Evolutionary conservation across 2,329 filamentous ascomycete genomes (phyloP), one percentile per base, ranked within the genome.

Genomic region (Cordyceps cicadae): DNA sequence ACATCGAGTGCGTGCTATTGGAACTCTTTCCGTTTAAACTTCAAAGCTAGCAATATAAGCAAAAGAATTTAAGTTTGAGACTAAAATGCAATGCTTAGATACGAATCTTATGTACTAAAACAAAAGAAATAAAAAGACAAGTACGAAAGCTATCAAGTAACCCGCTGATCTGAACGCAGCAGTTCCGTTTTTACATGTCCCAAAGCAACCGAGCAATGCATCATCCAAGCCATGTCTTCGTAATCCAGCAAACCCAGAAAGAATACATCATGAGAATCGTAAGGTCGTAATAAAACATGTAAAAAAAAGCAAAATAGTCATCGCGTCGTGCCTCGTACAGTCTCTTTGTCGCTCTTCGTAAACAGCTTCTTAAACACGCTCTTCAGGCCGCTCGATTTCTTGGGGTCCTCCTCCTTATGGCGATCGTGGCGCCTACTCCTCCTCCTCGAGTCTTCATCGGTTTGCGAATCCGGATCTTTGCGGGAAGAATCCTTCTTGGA

Each of bases 351-450:
- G 66, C 56, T 62, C 54, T 64, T 62, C 21, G 65, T 62, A 60
- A 71, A 71, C 54, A 71, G 57, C 63, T 68, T 70, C 68, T 71
- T 71, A 60, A 71, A 68, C 45, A 67, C 68, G 37, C 64, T 66
- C 64, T 69, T 71, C 56, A 71, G 66, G 32, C 69, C 68, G 41
- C 66, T 64, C 56, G 67, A 55, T 62, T 70, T 71, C 67, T 68
- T 71, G 59, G 70, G 63, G 39, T 69, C 64, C 62, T 72, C 69
- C 65, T 66, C 71, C 63, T 64, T 72, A 65, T 69, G 68, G 61
- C 71, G 65, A 64, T 71, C 67, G 51, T 69, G 63, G 24, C 69
- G 68, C 54, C 73, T 70, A 46, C 70, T 74, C 64, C 69, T 72
- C 49, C 68, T 69, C 24, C 69, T 72, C 17, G 65, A 68, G 63